Evolutionary conservation across 768 basidiomycete species (phyloP).

Genomic region (Piloderma croceum): DNA sequence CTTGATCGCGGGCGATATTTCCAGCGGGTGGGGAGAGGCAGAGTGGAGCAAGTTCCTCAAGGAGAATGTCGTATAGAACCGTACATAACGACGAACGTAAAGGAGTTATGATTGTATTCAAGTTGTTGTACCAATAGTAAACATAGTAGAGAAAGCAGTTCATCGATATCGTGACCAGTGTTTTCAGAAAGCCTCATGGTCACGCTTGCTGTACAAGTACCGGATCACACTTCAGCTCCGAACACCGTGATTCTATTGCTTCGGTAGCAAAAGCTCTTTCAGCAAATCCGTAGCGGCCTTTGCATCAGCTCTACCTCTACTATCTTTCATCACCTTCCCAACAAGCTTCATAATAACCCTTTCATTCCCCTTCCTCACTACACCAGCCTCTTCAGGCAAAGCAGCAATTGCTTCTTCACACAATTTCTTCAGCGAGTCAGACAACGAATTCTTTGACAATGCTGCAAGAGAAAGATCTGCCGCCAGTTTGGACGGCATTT

Average conservation of each 20-base stretch:
- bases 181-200: too few species aligned
- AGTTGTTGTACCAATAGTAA: neutral
- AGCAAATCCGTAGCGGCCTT: slow-evolving; percentile 47
- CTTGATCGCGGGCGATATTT: slow-evolving; percentile 62
- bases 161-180: too few species aligned
- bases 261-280: slow-evolving; percentile 40
- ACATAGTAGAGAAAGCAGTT: too few species aligned
- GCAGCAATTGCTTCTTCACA: slow-evolving; percentile 61
- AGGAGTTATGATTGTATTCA: neutral
- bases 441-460: slow-evolving; percentile 18
- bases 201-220: too few species aligned
- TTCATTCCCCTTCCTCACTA: slow-evolving; percentile 61
- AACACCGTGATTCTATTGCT: too few species aligned
- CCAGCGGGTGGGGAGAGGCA: slow-evolving; percentile 73
- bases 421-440: slow-evolving; percentile 41
- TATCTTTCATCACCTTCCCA: slow-evolving; percentile 80
- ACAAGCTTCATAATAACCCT: slow-evolving; percentile 79
- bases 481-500: slow-evolving; percentile 40
- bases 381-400: slow-evolving; percentile 62
- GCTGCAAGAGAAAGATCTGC: slow-evolving; percentile 36
- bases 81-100: neutral
- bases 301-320: slow-evolving; percentile 76
- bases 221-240: too few species aligned
- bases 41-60: slow-evolving; percentile 79
- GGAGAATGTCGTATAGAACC: slow-evolving; percentile 39